Evolutionary conservation across 306 rosid species (phyloP).

Genomic region (Abrus pulchellus): DNA sequence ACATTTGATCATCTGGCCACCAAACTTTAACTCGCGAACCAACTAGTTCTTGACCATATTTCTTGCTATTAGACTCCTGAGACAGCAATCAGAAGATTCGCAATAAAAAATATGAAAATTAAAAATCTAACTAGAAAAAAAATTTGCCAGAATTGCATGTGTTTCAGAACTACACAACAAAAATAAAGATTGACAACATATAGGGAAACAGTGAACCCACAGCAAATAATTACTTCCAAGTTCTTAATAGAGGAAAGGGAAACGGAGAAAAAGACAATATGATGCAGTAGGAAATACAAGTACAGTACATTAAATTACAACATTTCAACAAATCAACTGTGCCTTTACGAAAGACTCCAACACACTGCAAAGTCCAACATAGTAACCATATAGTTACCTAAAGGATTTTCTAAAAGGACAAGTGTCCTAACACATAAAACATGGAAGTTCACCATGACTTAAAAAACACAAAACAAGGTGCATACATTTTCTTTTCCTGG

Average conservation of each 20-base stretch:
- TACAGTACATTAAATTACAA: not conserved
- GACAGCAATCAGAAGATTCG: conserved; percentile 44
- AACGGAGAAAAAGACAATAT: not conserved
- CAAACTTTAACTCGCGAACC: conserved; percentile 78
- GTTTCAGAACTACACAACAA: conserved; percentile 11
- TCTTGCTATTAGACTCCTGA: conserved; percentile 64
- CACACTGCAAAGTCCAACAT: conserved; percentile 2
- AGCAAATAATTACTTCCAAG: not conserved
- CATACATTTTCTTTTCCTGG: conserved; percentile 72
- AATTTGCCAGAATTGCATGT: not conserved
- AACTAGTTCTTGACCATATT: conserved; percentile 62
- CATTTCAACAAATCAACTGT: conserved; percentile 18
- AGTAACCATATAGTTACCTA: conserved; percentile 5
- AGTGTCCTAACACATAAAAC: not conserved
- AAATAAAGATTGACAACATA: not conserved
- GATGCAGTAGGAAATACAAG: not conserved
- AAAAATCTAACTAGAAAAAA: conserved; percentile 28
- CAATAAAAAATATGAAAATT: conserved; percentile 35
- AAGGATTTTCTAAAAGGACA: not conserved
- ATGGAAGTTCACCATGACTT: not conserved
- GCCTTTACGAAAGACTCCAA: not conserved
- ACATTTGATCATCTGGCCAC: conserved; percentile 87
- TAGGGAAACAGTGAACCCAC: not conserved
- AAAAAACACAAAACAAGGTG: not conserved
- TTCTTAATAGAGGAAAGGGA: not conserved